A percentile compares a stretch with the other conserved stretches of the same genome.
Conservation (phyloP, 2,329 filamentous ascomycete species). For the Talaromyces sp. region DNA sequence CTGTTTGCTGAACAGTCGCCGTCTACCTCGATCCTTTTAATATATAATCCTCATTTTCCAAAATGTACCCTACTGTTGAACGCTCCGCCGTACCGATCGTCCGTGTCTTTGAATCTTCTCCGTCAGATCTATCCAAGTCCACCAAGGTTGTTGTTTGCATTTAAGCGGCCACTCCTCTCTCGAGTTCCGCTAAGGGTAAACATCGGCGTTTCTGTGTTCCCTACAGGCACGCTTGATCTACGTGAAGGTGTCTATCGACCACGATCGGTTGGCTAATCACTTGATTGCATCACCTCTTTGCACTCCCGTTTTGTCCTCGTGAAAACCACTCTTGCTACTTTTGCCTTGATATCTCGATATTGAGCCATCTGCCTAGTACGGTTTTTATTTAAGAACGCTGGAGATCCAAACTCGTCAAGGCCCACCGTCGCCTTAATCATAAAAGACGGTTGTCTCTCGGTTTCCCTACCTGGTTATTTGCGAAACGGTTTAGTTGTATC, state of each 20-base stretch:
- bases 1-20: conserved; percentile 28
- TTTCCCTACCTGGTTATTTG: conserved; percentile 26
- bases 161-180: background rate
- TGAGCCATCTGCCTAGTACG: background rate
- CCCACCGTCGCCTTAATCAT: conserved; percentile 25
- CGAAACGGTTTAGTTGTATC: conserved; percentile 25
- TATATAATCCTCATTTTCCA: conserved; percentile 19
- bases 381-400: conserved; percentile 17
- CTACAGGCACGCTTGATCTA: conserved; percentile 9
- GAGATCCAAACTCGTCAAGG: conserved; percentile 20
- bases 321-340: background rate
- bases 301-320: background rate
- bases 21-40: conserved; percentile 22
- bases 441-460: conserved; percentile 27
- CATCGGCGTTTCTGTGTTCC: background rate
- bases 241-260: conserved; percentile 9
- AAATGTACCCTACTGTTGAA: conserved; percentile 35
- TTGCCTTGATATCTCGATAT: background rate
- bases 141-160: conserved; percentile 13
- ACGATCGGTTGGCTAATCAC: conserved; percentile 7
- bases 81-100: conserved; percentile 31
- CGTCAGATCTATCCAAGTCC: conserved; percentile 27
- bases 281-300: conserved; percentile 3
- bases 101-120: conserved; percentile 26
- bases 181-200: conserved; percentile 4